Conservation (phyloP, 2,329 filamentous ascomycete species). For the Exophiala sideris region DNA sequence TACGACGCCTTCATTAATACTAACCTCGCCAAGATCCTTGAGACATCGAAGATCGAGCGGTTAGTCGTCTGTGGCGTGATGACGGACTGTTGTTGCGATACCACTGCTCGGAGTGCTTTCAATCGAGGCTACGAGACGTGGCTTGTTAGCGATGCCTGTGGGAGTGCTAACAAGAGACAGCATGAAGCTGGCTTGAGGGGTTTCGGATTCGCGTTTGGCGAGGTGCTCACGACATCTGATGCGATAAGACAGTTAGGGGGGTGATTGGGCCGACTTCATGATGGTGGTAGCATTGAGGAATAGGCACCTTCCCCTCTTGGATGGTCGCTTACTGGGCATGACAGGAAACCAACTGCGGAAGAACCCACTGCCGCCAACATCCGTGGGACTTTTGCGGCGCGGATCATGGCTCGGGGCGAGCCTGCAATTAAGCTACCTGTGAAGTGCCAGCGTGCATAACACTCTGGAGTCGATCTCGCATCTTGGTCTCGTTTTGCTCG, state of each 20-base stretch:
- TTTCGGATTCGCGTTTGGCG: slow-evolving; percentile 38
- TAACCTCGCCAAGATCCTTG: slow-evolving; percentile 31
- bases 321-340: too few relatives aligned
- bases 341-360: too few relatives aligned
- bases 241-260: slow-evolving; percentile 23
- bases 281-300: not conserved
- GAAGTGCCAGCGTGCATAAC: too few relatives aligned
- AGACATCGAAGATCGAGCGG: slow-evolving; percentile 30
- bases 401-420: too few relatives aligned
- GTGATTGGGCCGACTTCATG: not conserved
- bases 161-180: slow-evolving; percentile 34
- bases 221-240: slow-evolving; percentile 33
- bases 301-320: too few relatives aligned
- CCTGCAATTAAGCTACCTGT: too few relatives aligned
- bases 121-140: slow-evolving; percentile 43
- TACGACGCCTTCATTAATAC: slow-evolving; percentile 43
- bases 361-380: too few relatives aligned
- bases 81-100: slow-evolving; percentile 43
- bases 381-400: too few relatives aligned
- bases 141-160: slow-evolving; percentile 40
- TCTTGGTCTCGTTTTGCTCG: too few relatives aligned
- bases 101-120: slow-evolving; percentile 38
- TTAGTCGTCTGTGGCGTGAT: slow-evolving; percentile 42
- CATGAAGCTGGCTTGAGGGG: slow-evolving; percentile 34
- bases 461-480: too few relatives aligned